Evolutionary conservation across 495 filamentous ascomycete species (phyloP).

Genomic region (Penicillium macrosclerotiorum): DNA sequence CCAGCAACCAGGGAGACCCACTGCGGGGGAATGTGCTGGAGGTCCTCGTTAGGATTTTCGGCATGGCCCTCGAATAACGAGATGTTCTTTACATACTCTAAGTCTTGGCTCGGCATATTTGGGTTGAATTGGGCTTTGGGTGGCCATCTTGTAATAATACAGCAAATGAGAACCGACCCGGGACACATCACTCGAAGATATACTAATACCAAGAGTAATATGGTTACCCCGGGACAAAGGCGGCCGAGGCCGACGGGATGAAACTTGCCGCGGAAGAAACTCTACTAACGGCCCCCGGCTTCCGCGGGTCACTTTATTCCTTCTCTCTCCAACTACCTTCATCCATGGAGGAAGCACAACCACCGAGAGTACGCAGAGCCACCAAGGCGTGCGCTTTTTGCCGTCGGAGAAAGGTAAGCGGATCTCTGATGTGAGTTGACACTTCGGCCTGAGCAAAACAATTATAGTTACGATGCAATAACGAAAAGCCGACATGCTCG

Average conservation of each 20-base stretch:
- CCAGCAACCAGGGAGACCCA: slow-evolving; percentile 51
- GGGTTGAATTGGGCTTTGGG: not conserved
- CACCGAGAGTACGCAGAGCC: slow-evolving; percentile 16
- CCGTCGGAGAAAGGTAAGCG: slow-evolving; percentile 26
- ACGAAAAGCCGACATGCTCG: slow-evolving; percentile 24
- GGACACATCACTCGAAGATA: too few relatives aligned
- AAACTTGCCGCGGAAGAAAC: slow-evolving; percentile 14
- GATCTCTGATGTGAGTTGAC: not conserved
- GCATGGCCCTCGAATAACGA: too few relatives aligned
- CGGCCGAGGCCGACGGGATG: slow-evolving; percentile 9
- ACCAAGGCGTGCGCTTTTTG: slow-evolving; percentile 29
- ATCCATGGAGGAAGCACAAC: slow-evolving; percentile 6
- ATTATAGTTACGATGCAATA: slow-evolving; percentile 31
- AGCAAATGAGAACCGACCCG: too few relatives aligned
- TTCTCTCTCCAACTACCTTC: not conserved
- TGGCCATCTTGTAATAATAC: too few relatives aligned
- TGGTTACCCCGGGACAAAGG: not conserved
- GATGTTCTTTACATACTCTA: too few relatives aligned
- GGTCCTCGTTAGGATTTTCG: too few relatives aligned
- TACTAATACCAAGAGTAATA: too few relatives aligned
- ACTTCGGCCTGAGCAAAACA: not conserved
- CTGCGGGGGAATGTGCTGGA: slow-evolving; percentile 13
- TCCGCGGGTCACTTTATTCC: not conserved
- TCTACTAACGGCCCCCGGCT: not conserved
- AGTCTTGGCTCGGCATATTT: slow-evolving; percentile 1